Base-by-base conservation (phyloP, 176 grass and related monocot species). In the Musa itinerans region DNA sequence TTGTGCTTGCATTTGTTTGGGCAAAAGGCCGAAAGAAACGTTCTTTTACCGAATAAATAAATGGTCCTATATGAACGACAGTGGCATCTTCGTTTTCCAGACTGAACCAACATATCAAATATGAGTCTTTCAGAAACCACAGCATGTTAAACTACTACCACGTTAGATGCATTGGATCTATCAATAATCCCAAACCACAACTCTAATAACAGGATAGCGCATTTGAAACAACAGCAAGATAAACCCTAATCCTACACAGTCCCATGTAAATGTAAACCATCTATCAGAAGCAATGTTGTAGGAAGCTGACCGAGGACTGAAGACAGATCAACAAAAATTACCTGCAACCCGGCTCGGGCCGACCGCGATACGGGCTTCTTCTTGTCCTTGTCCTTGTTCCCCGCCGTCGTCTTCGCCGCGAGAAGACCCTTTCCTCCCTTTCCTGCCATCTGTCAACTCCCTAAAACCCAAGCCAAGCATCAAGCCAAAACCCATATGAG, bases 341-440 rank as follows among this genome's bases (percentile, higher is more conserved):
- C 73, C 73, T 75, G 73, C 26, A 75, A 61, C 29, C 73, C 73
- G 0, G 73, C 73, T 17, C 73, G 54, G 17, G 73, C 54, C 17
- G 73, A 75, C 55, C 73, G 54, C 26, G 73, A 75, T 16, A 75
- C 1, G 22, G 73, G 54, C 55, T 62, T 75, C 73, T 75, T 75
- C 73, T 75, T 75, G 25, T 75, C 73, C 24, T 75, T 75, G 54
- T 75, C 73, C 27, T 75, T 75, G 73, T 75, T 75, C 55, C 55
- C 55, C 15, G 73, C 55, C 73, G 73, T 75, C 54, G 73, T 75
- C 27, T 75, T 75, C 54, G 73, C 25, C 13, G 73, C 73, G 53
- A 75, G 25, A 75, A 75, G 73, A 3, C 73, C 73, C 27, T 75
- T 75, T 10, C 73, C 73, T 17, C 73, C 73, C 16, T 75, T 75